Base-by-base conservation (phyloP, 176 grass and related monocot species). In the Areca catechu region DNA sequence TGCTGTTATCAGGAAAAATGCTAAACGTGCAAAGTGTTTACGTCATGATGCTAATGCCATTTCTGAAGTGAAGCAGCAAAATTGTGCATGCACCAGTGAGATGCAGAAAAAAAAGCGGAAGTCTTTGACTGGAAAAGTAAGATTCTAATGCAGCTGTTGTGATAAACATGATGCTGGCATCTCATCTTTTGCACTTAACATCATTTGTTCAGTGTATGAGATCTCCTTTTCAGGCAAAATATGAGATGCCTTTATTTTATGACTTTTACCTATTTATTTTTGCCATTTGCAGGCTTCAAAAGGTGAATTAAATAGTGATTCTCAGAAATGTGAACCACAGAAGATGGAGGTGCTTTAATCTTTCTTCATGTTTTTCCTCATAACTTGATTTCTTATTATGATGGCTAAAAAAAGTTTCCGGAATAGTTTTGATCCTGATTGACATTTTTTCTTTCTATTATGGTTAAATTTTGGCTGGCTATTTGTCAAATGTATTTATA, bases 31-130 rank as follows among this genome's bases (percentile, higher is more conserved):
- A 34, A 98, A 88, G 76, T 55, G 78, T 59, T 70, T 70, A 53
- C 68, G 58, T 54, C 71, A 69, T 70, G 82, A 82, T 79, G 78
- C 51, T 34, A 86, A 68, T 54, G 24, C 71, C 67, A 69, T 78
- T 70, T 85, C 85, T 86, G 90, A 90, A 73, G 79, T 70, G 71
- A 91, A 88, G 75, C 80, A 83, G 58, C 75, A 76, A 62, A 64
- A 64, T 62, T 82, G 75, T 76, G 77, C 65, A 57, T 82, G 78
- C 70, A 73, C 71, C 17, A 53, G 67, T 57, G 75, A 82, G 80
- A 68, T 53, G 56, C 84, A 83, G 48, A 98, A 92, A 85, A 84
- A 75, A 79, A 92, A 82, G 61, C 68, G 70, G 6, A 98, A 88
- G 64, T 24, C 70, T 56, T 82, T 72, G 30, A 62, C 56, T 3